phyloP scores from a whole-genome alignment of 73 alveolate species.

The Tetrahymena thermophila region DNA sequence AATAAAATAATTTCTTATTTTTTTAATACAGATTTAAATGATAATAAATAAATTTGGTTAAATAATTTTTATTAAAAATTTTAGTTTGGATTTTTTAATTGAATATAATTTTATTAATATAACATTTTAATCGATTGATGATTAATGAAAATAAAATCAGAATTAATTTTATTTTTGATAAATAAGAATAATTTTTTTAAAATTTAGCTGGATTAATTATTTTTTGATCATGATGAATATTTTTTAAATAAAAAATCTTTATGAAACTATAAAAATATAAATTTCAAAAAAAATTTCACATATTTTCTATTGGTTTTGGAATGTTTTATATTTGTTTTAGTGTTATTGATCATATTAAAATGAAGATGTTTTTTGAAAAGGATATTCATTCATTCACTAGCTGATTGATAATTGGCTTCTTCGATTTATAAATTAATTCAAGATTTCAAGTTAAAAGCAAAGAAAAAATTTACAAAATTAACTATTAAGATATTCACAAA shows the following conservation, averaged over 20 bases:
- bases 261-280: background rate
- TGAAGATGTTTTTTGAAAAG: background rate
- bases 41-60: too few relatives aligned
- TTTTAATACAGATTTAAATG: too few relatives aligned
- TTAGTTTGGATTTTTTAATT: too few relatives aligned
- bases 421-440: background rate
- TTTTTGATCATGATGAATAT: background rate
- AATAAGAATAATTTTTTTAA: background rate
- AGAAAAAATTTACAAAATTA: background rate
- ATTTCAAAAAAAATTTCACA: background rate
- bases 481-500: background rate
- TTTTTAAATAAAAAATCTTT: background rate
- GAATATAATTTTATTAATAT: too few relatives aligned
- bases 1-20: too few relatives aligned
- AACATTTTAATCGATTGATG: too few relatives aligned
- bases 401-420: background rate
- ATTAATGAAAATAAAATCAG: background rate
- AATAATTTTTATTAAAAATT: too few relatives aligned
- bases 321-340: background rate
- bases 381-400: background rate
- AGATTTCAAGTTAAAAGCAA: background rate
- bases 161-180: background rate
- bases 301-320: background rate
- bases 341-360: background rate
- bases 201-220: background rate